Evolutionary conservation across 2,329 filamentous ascomycete genomes (phyloP).

Genomic region (Exophiala phaeomuriformis): DNA sequence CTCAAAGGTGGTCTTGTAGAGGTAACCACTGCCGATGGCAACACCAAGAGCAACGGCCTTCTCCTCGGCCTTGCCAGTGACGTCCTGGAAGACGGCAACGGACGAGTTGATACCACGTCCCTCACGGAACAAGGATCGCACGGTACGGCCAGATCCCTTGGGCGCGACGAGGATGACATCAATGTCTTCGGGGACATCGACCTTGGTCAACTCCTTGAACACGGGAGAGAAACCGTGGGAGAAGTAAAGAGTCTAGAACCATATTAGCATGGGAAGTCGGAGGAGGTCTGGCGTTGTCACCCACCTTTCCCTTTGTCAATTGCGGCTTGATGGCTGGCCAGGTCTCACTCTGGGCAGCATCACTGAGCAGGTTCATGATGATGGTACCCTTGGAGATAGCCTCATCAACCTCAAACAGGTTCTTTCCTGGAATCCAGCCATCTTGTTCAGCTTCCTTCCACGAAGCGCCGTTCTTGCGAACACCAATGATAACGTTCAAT

Average conservation of each 20-base stretch:
- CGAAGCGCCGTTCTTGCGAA: conserved; percentile 94
- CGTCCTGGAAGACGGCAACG: conserved; percentile 96
- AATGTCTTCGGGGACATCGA: conserved; percentile 89
- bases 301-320: conserved; percentile 95
- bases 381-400: conserved; percentile 90
- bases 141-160: conserved; percentile 97
- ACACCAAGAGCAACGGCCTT: conserved; percentile 95
- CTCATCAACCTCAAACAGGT: conserved; percentile 97
- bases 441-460: conserved; percentile 97
- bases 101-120: conserved; percentile 99
- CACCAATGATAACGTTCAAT: conserved; percentile 97
- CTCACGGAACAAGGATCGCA: conserved; percentile 97
- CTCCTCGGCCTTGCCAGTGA: conserved; percentile 96
- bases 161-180: conserved; percentile 99
- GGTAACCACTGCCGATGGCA: conserved; percentile 93
- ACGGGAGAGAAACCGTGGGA: conserved; percentile 99
- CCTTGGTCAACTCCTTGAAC: conserved; percentile 99
- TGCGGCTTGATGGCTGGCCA: conserved; percentile 98
- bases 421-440: conserved; percentile 97
- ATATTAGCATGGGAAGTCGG: neutral
- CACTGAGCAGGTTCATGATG: conserved; percentile 97
- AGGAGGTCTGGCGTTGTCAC: conserved; percentile 23
- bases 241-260: conserved; percentile 87
- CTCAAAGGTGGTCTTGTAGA: conserved; percentile 99
- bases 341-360: conserved; percentile 97